Evolutionary conservation across 2,329 filamentous ascomycete species (phyloP).

Genomic region (Xylaria sp.): DNA sequence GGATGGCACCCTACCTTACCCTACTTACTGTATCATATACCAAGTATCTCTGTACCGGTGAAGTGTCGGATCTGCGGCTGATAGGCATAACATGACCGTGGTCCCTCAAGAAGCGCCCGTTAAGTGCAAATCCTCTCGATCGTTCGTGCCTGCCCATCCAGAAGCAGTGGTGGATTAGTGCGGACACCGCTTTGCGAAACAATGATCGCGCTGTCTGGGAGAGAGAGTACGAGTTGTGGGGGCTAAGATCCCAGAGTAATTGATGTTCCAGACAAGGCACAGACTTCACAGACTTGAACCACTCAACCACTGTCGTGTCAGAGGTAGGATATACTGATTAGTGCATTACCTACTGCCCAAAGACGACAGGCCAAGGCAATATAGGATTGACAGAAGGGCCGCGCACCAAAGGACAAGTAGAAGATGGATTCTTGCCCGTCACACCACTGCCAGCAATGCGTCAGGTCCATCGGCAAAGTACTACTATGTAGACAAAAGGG

Average conservation of each 20-base stretch:
- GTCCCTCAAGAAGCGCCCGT: not conserved
- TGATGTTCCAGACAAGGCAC: not conserved
- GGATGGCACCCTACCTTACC: conserved; percentile 17
- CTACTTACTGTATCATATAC: conserved; percentile 9
- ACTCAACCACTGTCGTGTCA: conserved; percentile 5
- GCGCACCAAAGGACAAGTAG: not conserved
- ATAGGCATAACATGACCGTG: conserved; percentile 9
- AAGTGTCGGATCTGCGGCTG: conserved; percentile 23
- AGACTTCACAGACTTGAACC: conserved; percentile 8
- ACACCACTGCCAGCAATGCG: not conserved
- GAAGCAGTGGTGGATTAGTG: not conserved
- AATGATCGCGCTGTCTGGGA: not conserved
- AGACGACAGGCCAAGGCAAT: conserved; percentile 2
- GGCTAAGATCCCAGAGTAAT: not conserved
- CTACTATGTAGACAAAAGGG: not conserved
- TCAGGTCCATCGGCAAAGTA: not conserved
- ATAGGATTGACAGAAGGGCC: not conserved
- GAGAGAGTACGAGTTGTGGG: not conserved
- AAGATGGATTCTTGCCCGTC: not conserved
- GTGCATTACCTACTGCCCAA: not conserved
- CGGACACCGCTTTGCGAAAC: conserved; percentile 19
- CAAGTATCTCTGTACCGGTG: conserved; percentile 10
- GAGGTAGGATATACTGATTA: not conserved
- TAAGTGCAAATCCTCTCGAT: not conserved
- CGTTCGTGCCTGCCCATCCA: not conserved